Evolutionary conservation across 371 early-diverging fungal species (phyloP), one percentile per base, ranked within the genome.

Genomic region (Circinella umbellata): DNA sequence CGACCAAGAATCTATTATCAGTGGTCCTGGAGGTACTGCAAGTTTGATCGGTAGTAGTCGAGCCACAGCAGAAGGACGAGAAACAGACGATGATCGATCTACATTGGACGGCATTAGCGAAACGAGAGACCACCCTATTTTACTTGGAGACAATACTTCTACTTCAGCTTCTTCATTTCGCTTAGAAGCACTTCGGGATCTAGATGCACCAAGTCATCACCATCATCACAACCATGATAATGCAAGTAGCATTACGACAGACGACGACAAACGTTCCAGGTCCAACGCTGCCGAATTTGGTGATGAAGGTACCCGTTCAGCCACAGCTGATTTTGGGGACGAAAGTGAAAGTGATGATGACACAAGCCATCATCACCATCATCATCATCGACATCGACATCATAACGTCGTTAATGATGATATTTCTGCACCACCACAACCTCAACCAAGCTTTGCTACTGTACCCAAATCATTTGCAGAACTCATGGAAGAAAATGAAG

Each of bases 201-300:
- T 75, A 64, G 74, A 72, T 39, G 73, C 63, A 8, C 48, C 51
- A 27, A 27, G 27, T 27, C 27, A 27, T 27, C 27, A 27, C 27
- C 27, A 27, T 27, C 27, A 27, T 27, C 27, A 27, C 27, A 27
- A 27, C 11, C 64, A 68, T n/a, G 71, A 70, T 46, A 71, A 60
- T 61, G 69, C 65, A 1, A 64, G 53, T 46, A 70, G 69, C 54
- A 71, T 67, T 47, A 46, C 60, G 4, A 59, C 62, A 46, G 62
- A 61, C 62, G 83, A 83, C 36, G 83, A 84, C 49, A 81, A 84
- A 55, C 69, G 76, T 4, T 81, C 84, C 7, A 70, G 84, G 18
- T 84, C 84, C 1, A 81, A 80, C 51, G 84, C 84, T 38, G 84
- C 84, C 37, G 84, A 84, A 59, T 84, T 84, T 80, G 84, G 84